Base-by-base conservation (phyloP, 2,329 filamentous ascomycete genomes). In the Lomentospora prolificans region DNA sequence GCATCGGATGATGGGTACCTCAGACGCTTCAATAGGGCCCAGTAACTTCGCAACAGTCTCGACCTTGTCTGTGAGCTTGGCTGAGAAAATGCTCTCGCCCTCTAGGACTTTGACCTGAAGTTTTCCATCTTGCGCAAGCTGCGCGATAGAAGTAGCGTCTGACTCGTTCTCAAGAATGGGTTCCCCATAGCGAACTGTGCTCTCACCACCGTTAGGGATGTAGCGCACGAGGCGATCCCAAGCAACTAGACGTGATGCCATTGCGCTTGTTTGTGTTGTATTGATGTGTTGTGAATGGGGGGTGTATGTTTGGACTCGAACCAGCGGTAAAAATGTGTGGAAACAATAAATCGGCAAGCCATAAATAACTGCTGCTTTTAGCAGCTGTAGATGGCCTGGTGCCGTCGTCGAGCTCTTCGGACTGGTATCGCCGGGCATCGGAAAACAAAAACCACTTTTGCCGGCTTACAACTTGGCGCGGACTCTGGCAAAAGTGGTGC, bases 11-110 rank as follows among this genome's bases (percentile, higher is more conserved):
- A 60, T 52, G 12, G 59, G 60, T 9, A 79, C 72, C 54, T 62
- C 50, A 80, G 61, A 17, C 17, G 44, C 44, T 25, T 48, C 44
- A 3, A 48, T 6, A 1, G 78, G 78, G 0, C 75, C 73, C 0
- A 81, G 68, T 2, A 80, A 63, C 57, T 69, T 53, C 22, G 17
- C 28, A 54, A 27, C 31, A 27, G 31, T 53, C 25, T 36, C 44
- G 9, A 31, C 48, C 25, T 14, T 50, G 22, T 39, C 48, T n/a
- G 50, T 56, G 25, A 51, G 51, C 31, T 44, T 51, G 19, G 41
- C 12, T 12, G 8, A 22, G 25, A 19, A 33, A 28, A 33, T 39
- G 9, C 36, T 30, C 22, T 33, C 55, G 22, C 44, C 44, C 14
- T 48, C 44, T 14, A 48, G 22, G 17, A 48, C 22, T 14, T 25